A percentile compares a stretch with the other conserved stretches of the same genome.
Evolutionary conservation across 331 rosid species (phyloP).

Genomic region (Malus hybrid): DNA sequence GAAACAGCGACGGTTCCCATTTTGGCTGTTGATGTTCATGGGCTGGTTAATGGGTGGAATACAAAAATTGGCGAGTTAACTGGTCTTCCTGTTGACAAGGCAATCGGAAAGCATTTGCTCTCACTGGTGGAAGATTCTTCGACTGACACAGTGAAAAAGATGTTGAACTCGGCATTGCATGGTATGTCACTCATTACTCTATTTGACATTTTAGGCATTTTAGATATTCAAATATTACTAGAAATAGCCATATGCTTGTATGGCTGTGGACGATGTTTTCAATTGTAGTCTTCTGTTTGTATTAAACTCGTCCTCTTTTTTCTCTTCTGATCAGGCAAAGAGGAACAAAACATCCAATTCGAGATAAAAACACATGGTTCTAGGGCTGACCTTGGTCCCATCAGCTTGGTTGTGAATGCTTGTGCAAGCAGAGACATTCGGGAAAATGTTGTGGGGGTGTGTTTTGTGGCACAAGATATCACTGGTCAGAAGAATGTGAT

Average conservation of each 20-base stretch:
- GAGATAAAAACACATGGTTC: slow-evolving; percentile 77
- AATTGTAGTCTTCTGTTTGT: background rate
- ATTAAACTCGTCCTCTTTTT: slow-evolving; percentile 13
- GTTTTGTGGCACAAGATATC: slow-evolving; percentile 97
- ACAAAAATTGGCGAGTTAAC: slow-evolving; percentile 83
- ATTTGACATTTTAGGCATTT: background rate
- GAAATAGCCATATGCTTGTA: background rate
- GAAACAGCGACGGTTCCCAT: slow-evolving; percentile 96
- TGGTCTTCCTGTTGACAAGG: slow-evolving; percentile 74
- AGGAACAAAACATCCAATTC: slow-evolving; percentile 79
- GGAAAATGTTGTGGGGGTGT: slow-evolving; percentile 86
- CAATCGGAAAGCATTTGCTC: slow-evolving; percentile 75
- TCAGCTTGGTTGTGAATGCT: slow-evolving; percentile 82
- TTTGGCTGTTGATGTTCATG: slow-evolving; percentile 82
- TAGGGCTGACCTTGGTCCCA: slow-evolving; percentile 57
- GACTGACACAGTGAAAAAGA: slow-evolving; percentile 43
- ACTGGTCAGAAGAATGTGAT: slow-evolving; percentile 87
- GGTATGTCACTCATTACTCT: slow-evolving; percentile 35
- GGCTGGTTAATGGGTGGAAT: slow-evolving; percentile 86
- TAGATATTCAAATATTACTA: background rate
- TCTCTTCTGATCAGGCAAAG: slow-evolving; percentile 51
- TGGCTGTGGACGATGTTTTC: background rate
- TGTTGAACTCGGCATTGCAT: slow-evolving; percentile 69
- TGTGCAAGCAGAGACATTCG: slow-evolving; percentile 83
- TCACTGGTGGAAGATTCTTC: slow-evolving; percentile 86